A percentile compares a stretch with the other conserved stretches of the same genome.
phyloP scores from a whole-genome alignment of 1,139 yeast species.

The Scheffersomyces stambukii region DNA sequence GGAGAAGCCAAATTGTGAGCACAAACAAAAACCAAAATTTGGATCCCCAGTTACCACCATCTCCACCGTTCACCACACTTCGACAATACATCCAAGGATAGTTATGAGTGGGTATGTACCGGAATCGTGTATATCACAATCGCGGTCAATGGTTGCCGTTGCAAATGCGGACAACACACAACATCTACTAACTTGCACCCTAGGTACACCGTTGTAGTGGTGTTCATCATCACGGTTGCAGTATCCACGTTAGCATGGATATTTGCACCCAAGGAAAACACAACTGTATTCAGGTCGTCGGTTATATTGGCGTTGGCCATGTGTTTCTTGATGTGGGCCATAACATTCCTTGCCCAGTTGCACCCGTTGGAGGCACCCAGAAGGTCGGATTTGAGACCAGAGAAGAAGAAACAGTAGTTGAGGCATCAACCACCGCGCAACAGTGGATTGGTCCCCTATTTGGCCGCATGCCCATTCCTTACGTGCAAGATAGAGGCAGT shows the following conservation, averaged over 20 bases:
- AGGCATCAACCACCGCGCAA: no score
- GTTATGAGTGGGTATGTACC: slow-evolving; percentile 29
- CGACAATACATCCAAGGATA: slow-evolving; percentile 3
- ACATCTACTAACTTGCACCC: background rate
- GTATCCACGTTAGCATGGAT: slow-evolving; percentile 62
- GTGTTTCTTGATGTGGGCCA: slow-evolving; percentile 96
- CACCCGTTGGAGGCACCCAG: slow-evolving; percentile 82
- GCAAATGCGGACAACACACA: slow-evolving; percentile 12
- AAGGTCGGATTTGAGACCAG: slow-evolving; percentile 79
- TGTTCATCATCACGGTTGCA: slow-evolving; percentile 56
- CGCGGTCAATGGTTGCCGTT: slow-evolving; percentile 4
- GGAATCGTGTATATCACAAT: background rate
- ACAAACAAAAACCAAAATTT: slow-evolving; percentile 2
- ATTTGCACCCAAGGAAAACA: slow-evolving; percentile 57
- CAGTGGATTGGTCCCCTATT: no score
- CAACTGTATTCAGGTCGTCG: slow-evolving; percentile 86
- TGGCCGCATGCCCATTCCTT: no score
- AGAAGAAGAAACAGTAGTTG: slow-evolving; percentile 19
- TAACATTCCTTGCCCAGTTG: slow-evolving; percentile 73
- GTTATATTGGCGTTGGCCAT: slow-evolving; percentile 75
- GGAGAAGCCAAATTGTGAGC: no score
- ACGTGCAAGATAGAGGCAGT: no score
- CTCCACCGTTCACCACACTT: background rate
- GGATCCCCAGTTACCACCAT: background rate
- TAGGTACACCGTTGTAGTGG: slow-evolving; percentile 72